Percentiles rank a stretch among this genome's conserved stretches.
These are phyloP conservation scores for Saxispiralis lemnorum DNA, from an alignment of 495 filamentous ascomycete species.

Conservation along the genomic window DNA sequence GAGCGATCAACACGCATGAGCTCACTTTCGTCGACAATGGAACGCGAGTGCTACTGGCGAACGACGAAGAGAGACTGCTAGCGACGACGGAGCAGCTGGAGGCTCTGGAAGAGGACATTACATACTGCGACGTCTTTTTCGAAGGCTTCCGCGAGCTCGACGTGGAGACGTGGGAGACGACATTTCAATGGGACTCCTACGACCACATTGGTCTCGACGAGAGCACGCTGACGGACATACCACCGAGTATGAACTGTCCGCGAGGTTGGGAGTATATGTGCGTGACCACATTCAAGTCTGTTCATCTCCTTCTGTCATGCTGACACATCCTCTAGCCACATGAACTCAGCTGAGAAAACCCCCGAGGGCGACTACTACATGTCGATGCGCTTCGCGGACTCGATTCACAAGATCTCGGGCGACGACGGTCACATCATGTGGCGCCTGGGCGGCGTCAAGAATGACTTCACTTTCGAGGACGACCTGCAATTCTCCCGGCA, in stretches of 20 bases:
- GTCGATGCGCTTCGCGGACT: constrained; percentile 10
- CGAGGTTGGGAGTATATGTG: constrained; percentile 7
- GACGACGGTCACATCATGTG: constrained; percentile 14
- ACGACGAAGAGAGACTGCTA: neutral
- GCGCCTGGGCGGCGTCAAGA: constrained; percentile 8
- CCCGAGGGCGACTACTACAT: constrained; percentile 13
- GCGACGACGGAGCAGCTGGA: neutral
- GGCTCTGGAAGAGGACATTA: constrained; percentile 2
- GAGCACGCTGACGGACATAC: neutral
- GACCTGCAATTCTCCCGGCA: constrained; percentile 9
- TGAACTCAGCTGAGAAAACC: constrained; percentile 16
- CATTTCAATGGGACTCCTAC: constrained; percentile 3
- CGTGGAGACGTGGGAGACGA: neutral
- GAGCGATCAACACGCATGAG: constrained; percentile 4
- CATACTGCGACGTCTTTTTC: constrained; percentile 1
- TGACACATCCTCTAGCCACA: constrained; percentile 4
- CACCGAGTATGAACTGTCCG: neutral
- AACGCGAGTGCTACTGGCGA: neutral
- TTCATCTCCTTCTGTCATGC: neutral
- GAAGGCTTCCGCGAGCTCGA: constrained; percentile 5
- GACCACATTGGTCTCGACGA: constrained; percentile 5
- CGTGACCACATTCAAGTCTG: neutral
- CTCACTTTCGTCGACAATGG: constrained; percentile 3
- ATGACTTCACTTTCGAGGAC: constrained; percentile 1
- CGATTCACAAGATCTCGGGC: constrained; percentile 11